Percentiles rank a stretch among this genome's conserved stretches.
phyloP scores from a whole-genome alignment of 345 rosid species.

The Murraya koenigii region DNA sequence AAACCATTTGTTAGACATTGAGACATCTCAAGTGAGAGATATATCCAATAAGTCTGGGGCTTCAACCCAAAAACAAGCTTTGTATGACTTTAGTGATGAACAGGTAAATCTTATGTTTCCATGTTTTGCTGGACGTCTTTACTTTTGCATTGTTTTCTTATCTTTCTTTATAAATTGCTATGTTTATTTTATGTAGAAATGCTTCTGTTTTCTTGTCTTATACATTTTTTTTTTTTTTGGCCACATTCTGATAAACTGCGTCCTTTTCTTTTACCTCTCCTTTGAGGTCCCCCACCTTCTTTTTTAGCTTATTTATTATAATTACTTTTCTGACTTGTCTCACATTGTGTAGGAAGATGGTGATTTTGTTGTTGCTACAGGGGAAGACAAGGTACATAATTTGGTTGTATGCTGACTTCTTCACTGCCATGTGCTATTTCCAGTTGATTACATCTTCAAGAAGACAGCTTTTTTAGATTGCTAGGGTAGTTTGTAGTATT shows the following conservation, averaged over 20 bases:
- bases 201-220: not conserved
- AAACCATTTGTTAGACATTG: constrained; percentile 33
- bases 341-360: constrained; percentile 78
- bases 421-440: constrained; percentile 3
- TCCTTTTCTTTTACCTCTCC: not conserved
- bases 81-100: constrained; percentile 73
- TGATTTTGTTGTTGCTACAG: constrained; percentile 66
- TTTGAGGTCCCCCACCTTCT: not conserved
- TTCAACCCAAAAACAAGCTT: constrained; percentile 33
- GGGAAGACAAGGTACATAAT: constrained; percentile 73
- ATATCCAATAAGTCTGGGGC: constrained; percentile 27
- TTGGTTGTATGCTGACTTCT: constrained; percentile 20
- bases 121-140: not conserved
- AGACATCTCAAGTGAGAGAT: constrained; percentile 27
- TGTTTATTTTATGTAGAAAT: not conserved
- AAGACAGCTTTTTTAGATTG: constrained; percentile 7
- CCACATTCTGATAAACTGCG: not conserved
- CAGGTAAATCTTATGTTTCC: constrained; percentile 39
- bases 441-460: not conserved
- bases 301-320: constrained; percentile 4
- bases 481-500: not conserved
- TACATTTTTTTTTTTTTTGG: not conserved
- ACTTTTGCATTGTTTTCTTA: not conserved
- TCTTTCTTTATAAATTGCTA: not conserved
- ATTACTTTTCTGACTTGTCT: constrained; percentile 21